A percentile compares a stretch with the other conserved stretches of the same genome.
phyloP scores from a whole-genome alignment of 202 grass and related monocot genomes.

The Schoenoplectus triqueter region DNA sequence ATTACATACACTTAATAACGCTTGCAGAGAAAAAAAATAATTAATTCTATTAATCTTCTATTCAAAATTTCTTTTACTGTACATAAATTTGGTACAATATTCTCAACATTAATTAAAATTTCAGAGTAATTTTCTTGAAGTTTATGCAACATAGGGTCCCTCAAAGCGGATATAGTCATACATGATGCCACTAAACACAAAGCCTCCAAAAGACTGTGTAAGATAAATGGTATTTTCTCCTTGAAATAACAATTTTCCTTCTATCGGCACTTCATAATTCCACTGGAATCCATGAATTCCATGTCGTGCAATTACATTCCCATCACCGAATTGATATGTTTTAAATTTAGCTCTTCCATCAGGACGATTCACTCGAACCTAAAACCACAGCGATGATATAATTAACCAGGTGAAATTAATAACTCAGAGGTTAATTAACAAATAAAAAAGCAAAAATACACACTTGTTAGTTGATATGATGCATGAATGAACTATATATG shows the following conservation, averaged over 20 bases:
- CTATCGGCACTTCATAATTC: constrained; percentile 37
- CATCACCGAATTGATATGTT: constrained; percentile 44
- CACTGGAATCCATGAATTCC: constrained; percentile 44
- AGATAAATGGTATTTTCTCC: constrained; percentile 57
- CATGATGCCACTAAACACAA: constrained; percentile 53
- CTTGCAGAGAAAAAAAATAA: too few relatives aligned
- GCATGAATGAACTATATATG: too few relatives aligned
- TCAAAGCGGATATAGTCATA: constrained; percentile 75
- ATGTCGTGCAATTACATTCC: constrained; percentile 65
- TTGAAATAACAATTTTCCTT: constrained; percentile 23
- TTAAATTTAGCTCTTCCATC: constrained; percentile 28
- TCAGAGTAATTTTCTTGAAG: too few relatives aligned
- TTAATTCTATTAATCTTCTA: too few relatives aligned
- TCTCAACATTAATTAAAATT: too few relatives aligned
- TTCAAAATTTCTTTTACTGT: too few relatives aligned
- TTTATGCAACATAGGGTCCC: constrained; percentile 38
- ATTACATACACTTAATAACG: too few relatives aligned
- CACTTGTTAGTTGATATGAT: neutral
- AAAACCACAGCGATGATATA: neutral
- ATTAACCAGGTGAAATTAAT: neutral
- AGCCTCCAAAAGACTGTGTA: constrained; percentile 40
- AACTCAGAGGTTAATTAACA: too few relatives aligned
- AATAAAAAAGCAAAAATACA: too few relatives aligned
- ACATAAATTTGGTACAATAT: too few relatives aligned
- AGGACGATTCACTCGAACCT: constrained; percentile 54